These are phyloP conservation scores for Pochonia chlamydosporia DNA, from an alignment of 2,329 filamentous ascomycete species.

Conservation along the genomic window DNA sequence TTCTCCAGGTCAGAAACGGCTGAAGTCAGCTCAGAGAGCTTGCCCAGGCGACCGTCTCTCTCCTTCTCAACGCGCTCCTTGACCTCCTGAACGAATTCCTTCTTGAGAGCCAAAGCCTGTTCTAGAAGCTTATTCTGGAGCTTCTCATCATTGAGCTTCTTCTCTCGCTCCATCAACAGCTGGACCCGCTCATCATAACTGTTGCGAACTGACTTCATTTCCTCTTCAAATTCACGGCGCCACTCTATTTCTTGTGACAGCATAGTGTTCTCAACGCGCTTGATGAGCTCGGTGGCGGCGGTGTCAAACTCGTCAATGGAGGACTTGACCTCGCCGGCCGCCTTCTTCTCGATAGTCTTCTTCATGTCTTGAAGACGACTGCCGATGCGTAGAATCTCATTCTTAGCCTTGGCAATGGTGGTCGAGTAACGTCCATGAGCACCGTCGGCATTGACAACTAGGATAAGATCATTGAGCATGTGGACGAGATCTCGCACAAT, in stretches of 20 bases:
- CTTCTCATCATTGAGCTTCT: constrained; percentile 75
- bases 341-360: constrained; percentile 59
- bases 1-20: constrained; percentile 80
- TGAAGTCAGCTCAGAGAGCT: constrained; percentile 71
- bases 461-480: constrained; percentile 94
- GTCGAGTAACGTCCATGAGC: constrained; percentile 70
- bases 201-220: constrained; percentile 72
- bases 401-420: constrained; percentile 80
- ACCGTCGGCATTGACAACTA: constrained; percentile 83
- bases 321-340: constrained; percentile 69
- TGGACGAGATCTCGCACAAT: constrained; percentile 90
- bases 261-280: constrained; percentile 81
- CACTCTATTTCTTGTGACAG: constrained; percentile 73
- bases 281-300: constrained; percentile 80
- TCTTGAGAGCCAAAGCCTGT: constrained; percentile 85
- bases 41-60: constrained; percentile 79
- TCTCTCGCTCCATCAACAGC: constrained; percentile 71
- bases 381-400: constrained; percentile 72
- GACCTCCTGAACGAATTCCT: constrained; percentile 74
- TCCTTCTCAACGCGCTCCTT: constrained; percentile 80
- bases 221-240: constrained; percentile 79
- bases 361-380: constrained; percentile 72
- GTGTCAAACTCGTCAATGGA: constrained; percentile 74
- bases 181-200: constrained; percentile 76
- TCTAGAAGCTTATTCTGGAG: constrained; percentile 81